These are phyloP conservation scores for Trametes hirsuta DNA, from an alignment of 1,284 basidiomycete species.

Conservation along the genomic window DNA sequence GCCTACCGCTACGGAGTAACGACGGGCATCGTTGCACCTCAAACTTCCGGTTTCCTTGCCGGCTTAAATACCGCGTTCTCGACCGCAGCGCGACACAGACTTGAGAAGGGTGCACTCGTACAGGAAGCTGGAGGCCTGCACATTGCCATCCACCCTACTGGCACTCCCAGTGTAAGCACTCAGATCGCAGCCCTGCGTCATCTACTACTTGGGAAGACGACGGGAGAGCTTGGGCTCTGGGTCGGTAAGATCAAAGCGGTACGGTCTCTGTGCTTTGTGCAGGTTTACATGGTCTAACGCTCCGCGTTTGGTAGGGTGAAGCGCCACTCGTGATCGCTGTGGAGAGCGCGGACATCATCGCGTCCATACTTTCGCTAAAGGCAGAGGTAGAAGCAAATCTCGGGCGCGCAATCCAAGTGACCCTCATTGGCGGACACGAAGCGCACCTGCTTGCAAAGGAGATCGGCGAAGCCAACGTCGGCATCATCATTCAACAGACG, in stretches of 20 bases:
- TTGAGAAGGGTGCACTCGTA: constrained; percentile 70
- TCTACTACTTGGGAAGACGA: constrained; percentile 51
- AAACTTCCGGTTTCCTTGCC: constrained; percentile 56
- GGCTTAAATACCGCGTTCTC: constrained; percentile 75
- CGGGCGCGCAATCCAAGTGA: constrained; percentile 55
- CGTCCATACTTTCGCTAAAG: constrained; percentile 72
- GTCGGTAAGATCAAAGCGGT: constrained; percentile 61
- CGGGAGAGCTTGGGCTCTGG: constrained; percentile 47
- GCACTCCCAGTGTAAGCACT: constrained; percentile 60
- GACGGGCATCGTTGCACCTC: constrained; percentile 60
- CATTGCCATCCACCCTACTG: constrained; percentile 54
- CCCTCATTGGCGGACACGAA: constrained; percentile 74
- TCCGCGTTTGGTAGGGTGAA: constrained; percentile 38
- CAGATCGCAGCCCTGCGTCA: constrained; percentile 69
- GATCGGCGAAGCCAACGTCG: constrained; percentile 66
- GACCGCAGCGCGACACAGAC: constrained; percentile 59
- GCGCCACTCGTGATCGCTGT: constrained; percentile 70
- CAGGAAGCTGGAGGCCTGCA: constrained; percentile 73
- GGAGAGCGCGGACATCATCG: constrained; percentile 74
- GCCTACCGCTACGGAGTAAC: constrained; percentile 65
- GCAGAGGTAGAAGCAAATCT: constrained; percentile 56
- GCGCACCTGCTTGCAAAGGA: constrained; percentile 74
- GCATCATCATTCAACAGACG: constrained; percentile 71
- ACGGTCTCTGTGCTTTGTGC: neutral
- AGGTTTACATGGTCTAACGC: neutral